Evolutionary conservation across 1,139 yeast species (phyloP).

Genomic region (Saccharomyces hybrid): DNA sequence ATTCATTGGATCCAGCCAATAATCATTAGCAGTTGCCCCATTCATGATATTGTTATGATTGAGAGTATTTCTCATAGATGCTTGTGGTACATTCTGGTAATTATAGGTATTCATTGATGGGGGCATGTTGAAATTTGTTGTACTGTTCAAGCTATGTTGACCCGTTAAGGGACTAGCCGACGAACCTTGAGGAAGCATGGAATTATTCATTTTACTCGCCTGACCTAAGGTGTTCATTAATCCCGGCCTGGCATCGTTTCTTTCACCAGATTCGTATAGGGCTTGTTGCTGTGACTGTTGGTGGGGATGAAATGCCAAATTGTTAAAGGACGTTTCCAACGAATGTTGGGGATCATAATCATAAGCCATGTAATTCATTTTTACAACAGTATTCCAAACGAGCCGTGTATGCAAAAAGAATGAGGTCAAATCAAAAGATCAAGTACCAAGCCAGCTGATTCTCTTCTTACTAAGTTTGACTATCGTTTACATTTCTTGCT

Average conservation of each 20-base stretch:
- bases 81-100: background rate
- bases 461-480: background rate
- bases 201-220: background rate
- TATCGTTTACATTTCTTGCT: background rate
- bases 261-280: constrained; percentile 8
- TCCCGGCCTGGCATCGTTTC: background rate
- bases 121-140: background rate
- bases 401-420: background rate
- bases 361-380: constrained; percentile 10
- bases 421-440: background rate
- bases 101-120: background rate
- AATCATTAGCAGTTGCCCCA: constrained; percentile 1
- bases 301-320: constrained; percentile 6
- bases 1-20: constrained; percentile 1
- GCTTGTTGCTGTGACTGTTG: constrained; percentile 6
- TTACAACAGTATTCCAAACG: background rate
- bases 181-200: background rate
- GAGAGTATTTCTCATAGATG: background rate
- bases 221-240: background rate
- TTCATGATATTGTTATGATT: background rate
- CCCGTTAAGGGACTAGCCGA: background rate
- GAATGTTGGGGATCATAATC: constrained; percentile 10
- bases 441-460: constrained; percentile 1
- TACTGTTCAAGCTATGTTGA: background rate
- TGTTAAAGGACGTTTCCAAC: constrained; percentile 9